Evolutionary conservation across 2,329 filamentous ascomycete genomes (phyloP), one percentile per base, ranked within the genome.

Genomic region (Trichoderma sp.): DNA sequence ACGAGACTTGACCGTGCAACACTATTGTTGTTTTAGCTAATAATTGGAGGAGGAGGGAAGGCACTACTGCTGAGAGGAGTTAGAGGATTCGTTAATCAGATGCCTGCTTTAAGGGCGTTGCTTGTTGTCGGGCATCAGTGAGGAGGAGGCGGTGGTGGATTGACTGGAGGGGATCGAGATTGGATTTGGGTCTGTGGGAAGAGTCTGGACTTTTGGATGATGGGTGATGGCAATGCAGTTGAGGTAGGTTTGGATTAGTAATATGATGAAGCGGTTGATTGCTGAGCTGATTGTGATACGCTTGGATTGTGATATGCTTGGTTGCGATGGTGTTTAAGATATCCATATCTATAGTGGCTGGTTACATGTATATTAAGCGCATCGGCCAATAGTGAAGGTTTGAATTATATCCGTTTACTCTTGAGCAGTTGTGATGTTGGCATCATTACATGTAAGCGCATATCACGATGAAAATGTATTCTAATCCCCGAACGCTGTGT

Each of bases 41-140:
- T 57, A 28, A 32, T 43, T 68, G 34, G 23, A 58, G 12, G 34
- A 23, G 15, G 30, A n/a, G 20, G 34, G 47, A 17, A 20, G 4
- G 30, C 28, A 34, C 64, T 43, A 32, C 17, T 20, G 53, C 55
- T 68, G 36, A 59, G 32, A 50, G 28, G 20, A 50, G 66, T 23
- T 50, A 68, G 53, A 68, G 6, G 66, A 34, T 59, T 57, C 32
- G 55, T 50, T 61, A 61, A 68, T 61, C 36, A 34, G 36, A 50
- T 47, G 53, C n/a, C 64, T 68, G 13, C 36, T 61, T 61, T 61
- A 50, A 26, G 36, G 28, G 47, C 47, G 15, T 26, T 39, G 23
- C 28, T 50, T 11, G 6, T 39, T 23, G 39, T 68, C 43, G 53
- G 65, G 61, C 61, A 50, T 55, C 6, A 15, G 20, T 53, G 2